Evolutionary conservation across 2,329 filamentous ascomycete species (phyloP), one percentile per base, ranked within the genome.

Genomic region (Fusarium cicatricum): DNA sequence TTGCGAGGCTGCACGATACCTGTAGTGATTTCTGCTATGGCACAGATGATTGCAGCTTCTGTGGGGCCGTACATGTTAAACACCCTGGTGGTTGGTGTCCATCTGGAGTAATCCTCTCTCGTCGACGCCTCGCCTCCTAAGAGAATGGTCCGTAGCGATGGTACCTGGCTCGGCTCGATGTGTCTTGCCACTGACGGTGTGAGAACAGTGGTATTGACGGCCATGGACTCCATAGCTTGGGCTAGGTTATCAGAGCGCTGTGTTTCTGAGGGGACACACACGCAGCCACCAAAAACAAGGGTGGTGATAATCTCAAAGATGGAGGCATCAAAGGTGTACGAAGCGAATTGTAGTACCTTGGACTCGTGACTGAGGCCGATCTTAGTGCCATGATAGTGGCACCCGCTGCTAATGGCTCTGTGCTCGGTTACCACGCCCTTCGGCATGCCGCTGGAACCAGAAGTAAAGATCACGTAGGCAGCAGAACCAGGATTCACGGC

Each of bases 201-300:
- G 69, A 82, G 15, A 2, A 62, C 31, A 3, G 52, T 21, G 7
- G 34, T 33, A 17, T 58, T 59, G 6, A 58, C 61, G 74, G 39
- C 74, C 70, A 14, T 74, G 71, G 70, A 75, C 74, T 54, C 78
- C 78, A 78, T 77, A 11, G 74, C 73, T 4, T 72, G 73, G 17
- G 73, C 73, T 12, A 82, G 61, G 48, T 80, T 72, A 52, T 82
- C 79, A 44, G 80, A 73, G 2, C 81, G 75, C 41, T 82, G 78
- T 21, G 78, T 72, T 14, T 85, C 82, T 0, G 79, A 80, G 1
- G 82, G 80, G 12, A 85, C 78, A 62, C 80, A 83, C 3, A 83
- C 71, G 47, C 79, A 82, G 5, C 78, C 81, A 17, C 81, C 81
- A 2, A 31, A 23, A 0, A 31, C 4, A 0, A 71, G 51, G 2